Evolutionary conservation across 805 yeast genomes (phyloP), one percentile per base, ranked within the genome.

Genomic region (Scheffersomyces ergatensis): DNA sequence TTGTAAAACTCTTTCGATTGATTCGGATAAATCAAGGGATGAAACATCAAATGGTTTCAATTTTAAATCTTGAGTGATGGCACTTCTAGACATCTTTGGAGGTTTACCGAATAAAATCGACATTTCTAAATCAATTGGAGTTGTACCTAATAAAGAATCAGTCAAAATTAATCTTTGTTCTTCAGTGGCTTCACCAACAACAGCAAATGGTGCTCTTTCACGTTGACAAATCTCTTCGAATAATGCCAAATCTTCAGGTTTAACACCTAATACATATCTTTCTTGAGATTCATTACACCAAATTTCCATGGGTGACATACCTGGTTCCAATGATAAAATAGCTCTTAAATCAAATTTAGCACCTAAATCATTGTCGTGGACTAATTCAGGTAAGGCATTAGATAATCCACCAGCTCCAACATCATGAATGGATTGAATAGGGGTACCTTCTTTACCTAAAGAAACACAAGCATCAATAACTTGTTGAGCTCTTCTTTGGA

Each of bases 221-320:
- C 99, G 85, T 54, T 78, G 79, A 74, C 98, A 93, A 40, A 93
- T 83, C 40, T 74, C 77, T 57, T 80, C 78, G 67, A 93, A 93
- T 17, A 71, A 51, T 5, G 78, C 78, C 44, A 92, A 67, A 59
- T 89, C 86, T 46, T 80, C 82, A 40, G 87, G 87, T 13, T 89
- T 77, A 47, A 93, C 95, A 50, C 96, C 98, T 54, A 93, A 67
- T 18, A 93, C 99, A 55, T 90, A 93, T 65, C 99, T 83, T 67
- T 93, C 99, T 70, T 93, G 99, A 2, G 98, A 93, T 69, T 93
- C 99, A 56, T 95, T 92, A 78, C 99, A 93, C 99, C 99, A 93
- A 49, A 93, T 89, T 72, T 93, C 99, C 96, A 93, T 88, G 41
- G 99, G 98, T 4, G 98, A 92, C 97, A 93, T 89, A 43, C 97